Evolutionary conservation across 2,329 filamentous ascomycete genomes (phyloP).

Genomic region (Alternaria infectoria): DNA sequence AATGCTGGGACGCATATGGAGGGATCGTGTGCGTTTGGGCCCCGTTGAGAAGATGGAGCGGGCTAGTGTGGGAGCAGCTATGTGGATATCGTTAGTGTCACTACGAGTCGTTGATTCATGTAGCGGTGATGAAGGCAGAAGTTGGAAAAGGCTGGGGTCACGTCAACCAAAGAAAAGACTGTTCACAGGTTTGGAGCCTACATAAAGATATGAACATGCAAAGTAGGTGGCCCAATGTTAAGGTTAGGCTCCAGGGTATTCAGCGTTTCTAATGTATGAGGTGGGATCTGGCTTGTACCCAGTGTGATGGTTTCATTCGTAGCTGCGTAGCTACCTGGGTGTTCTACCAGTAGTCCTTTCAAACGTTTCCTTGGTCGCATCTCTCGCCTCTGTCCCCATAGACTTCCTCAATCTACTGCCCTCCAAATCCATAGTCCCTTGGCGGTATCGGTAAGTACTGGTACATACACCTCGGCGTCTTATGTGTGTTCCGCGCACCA

Average conservation of each 20-base stretch:
- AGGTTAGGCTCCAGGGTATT: neutral
- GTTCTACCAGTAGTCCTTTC: neutral
- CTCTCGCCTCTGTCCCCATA: neutral
- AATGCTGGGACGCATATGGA: conserved; percentile 18
- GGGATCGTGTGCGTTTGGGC: conserved; percentile 3
- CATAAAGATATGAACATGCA: neutral
- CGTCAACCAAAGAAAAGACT: no score
- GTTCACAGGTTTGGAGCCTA: no score
- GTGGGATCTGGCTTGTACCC: neutral
- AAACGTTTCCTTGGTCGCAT: neutral
- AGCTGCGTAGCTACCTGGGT: neutral
- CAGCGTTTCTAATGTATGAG: no score
- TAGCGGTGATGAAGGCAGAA: neutral
- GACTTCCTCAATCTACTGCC: neutral
- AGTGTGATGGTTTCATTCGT: neutral
- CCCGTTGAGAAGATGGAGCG: neutral
- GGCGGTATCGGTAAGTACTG: neutral
- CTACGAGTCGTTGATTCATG: no score
- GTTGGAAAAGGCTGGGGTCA: neutral
- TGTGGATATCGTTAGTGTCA: neutral
- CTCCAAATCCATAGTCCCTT: neutral
- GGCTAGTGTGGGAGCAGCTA: neutral
- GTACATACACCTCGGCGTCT: conserved; percentile 6
- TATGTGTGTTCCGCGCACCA: conserved; percentile 2
- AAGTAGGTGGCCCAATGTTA: neutral